phyloP scores from a whole-genome alignment of 2,329 filamentous ascomycete species.

The Aspergillus puulaauensis region DNA sequence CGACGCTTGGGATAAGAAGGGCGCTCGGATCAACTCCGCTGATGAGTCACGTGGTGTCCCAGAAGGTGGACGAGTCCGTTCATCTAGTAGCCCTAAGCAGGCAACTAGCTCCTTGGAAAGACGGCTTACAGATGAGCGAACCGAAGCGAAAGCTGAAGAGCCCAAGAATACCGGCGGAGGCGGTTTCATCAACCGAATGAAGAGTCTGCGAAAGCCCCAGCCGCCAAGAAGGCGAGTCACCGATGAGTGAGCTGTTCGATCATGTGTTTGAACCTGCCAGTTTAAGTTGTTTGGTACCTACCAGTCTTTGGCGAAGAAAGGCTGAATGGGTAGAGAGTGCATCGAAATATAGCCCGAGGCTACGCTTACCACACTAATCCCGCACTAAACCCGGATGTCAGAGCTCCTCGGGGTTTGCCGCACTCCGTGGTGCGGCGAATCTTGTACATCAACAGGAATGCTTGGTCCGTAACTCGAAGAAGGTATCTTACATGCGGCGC shows the following conservation, averaged over 20 bases:
- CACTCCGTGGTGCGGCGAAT: too few species aligned
- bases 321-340: neutral
- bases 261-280: neutral
- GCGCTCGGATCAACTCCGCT: slow-evolving; percentile 55
- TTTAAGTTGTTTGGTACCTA: neutral
- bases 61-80: slow-evolving; percentile 39
- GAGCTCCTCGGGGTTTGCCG: neutral
- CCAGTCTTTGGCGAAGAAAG: neutral
- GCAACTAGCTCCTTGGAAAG: slow-evolving; percentile 56
- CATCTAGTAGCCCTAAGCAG: slow-evolving; percentile 61
- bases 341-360: neutral
- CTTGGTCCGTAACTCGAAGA: neutral
- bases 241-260: slow-evolving; percentile 24
- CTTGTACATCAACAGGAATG: neutral
- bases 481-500: neutral
- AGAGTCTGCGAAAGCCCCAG: slow-evolving; percentile 66
- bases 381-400: neutral
- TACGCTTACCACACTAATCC: neutral
- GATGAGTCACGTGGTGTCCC: slow-evolving; percentile 41
- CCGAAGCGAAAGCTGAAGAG: slow-evolving; percentile 29
- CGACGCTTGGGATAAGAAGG: slow-evolving; percentile 64
- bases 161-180: slow-evolving; percentile 49
- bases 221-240: slow-evolving; percentile 42
- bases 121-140: slow-evolving; percentile 60
- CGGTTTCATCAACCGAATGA: slow-evolving; percentile 75